Percentiles rank a stretch among this genome's conserved stretches.
These are phyloP conservation scores for Sporothrix inflata DNA, from an alignment of 2,329 filamentous ascomycete species.

Conservation along the genomic window DNA sequence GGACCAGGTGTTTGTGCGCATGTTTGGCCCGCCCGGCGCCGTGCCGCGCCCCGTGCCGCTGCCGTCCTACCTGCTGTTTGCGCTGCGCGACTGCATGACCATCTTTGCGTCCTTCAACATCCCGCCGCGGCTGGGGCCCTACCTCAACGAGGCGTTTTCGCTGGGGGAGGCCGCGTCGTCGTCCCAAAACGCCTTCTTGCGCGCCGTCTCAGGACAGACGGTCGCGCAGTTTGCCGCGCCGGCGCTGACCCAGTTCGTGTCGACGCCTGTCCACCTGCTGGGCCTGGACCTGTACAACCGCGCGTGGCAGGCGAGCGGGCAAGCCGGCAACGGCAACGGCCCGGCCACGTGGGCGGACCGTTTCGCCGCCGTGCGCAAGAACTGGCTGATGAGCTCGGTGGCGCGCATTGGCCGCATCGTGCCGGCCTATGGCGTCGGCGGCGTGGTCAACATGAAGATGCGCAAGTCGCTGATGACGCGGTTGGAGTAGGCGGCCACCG, in stretches of 20 bases:
- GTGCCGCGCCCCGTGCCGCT: slow-evolving; percentile 63
- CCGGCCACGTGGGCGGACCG: slow-evolving; percentile 58
- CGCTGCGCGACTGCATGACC: slow-evolving; percentile 80
- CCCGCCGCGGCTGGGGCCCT: slow-evolving; percentile 75
- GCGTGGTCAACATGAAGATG: slow-evolving; percentile 79
- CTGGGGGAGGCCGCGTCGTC: background rate
- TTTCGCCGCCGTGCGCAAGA: slow-evolving; percentile 67
- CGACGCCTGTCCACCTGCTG: slow-evolving; percentile 82
- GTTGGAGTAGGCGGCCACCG: slow-evolving; percentile 45
- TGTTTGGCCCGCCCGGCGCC: slow-evolving; percentile 69
- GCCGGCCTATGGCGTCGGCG: slow-evolving; percentile 85
- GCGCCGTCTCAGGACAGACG: slow-evolving; percentile 56
- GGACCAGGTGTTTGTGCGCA: slow-evolving; percentile 79
- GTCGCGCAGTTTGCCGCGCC: slow-evolving; percentile 81
- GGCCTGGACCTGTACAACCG: slow-evolving; percentile 88
- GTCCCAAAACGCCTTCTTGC: slow-evolving; percentile 48
- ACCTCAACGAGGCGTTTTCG: slow-evolving; percentile 45
- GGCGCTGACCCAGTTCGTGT: slow-evolving; percentile 75
- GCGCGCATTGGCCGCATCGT: slow-evolving; percentile 84
- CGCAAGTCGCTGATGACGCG: slow-evolving; percentile 67
- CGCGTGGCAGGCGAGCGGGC: slow-evolving; percentile 44
- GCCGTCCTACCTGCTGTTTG: slow-evolving; percentile 77
- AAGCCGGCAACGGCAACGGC: slow-evolving; percentile 41
- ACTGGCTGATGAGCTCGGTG: slow-evolving; percentile 73
- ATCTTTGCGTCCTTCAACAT: slow-evolving; percentile 93